Evolutionary conservation across 2,329 filamentous ascomycete genomes (phyloP).

Genomic region (Chaetomium sp.): DNA sequence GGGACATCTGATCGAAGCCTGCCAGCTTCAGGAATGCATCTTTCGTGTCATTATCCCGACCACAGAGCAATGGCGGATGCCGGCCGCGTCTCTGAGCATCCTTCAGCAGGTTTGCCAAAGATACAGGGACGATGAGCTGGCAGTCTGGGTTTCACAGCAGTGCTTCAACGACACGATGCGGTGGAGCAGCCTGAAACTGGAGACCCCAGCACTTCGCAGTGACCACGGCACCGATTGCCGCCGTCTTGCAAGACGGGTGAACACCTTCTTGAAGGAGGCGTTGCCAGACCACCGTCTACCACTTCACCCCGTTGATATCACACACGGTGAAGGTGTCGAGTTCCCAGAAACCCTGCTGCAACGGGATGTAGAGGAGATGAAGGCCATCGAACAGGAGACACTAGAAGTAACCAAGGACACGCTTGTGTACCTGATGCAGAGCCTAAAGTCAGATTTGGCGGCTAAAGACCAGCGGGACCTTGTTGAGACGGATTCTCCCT

Average conservation of each 20-base stretch:
- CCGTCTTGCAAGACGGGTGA: constrained; percentile 24
- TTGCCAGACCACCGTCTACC: constrained; percentile 35
- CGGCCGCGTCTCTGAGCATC: constrained; percentile 22
- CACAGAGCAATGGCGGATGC: constrained; percentile 30
- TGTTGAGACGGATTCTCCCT: constrained; percentile 22
- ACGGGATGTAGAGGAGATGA: constrained; percentile 22
- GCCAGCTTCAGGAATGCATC: constrained; percentile 29
- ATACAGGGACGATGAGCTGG: constrained; percentile 19
- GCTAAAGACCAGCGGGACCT: constrained; percentile 27
- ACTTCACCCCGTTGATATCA: constrained; percentile 32
- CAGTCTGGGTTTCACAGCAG: constrained; percentile 21
- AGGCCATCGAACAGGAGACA: constrained; percentile 28
- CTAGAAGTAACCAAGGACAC: constrained; percentile 32
- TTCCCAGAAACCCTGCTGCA: constrained; percentile 27
- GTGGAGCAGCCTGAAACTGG: constrained; percentile 31
- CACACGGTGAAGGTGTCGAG: constrained; percentile 36
- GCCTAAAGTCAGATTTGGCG: constrained; percentile 30
- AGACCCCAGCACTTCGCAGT: constrained; percentile 35
- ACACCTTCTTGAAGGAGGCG: constrained; percentile 19
- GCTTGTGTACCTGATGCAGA: constrained; percentile 29
- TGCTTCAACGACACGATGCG: constrained; percentile 18
- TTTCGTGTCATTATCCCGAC: constrained; percentile 32
- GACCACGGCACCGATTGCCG: constrained; percentile 35
- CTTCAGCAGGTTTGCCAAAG: constrained; percentile 27
- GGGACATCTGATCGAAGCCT: constrained; percentile 26